A percentile compares a stretch with the other conserved stretches of the same genome.
These are phyloP conservation scores for Globisporangium solare DNA, from an alignment of 352 stramenopile genomes.

Conservation along the genomic window DNA sequence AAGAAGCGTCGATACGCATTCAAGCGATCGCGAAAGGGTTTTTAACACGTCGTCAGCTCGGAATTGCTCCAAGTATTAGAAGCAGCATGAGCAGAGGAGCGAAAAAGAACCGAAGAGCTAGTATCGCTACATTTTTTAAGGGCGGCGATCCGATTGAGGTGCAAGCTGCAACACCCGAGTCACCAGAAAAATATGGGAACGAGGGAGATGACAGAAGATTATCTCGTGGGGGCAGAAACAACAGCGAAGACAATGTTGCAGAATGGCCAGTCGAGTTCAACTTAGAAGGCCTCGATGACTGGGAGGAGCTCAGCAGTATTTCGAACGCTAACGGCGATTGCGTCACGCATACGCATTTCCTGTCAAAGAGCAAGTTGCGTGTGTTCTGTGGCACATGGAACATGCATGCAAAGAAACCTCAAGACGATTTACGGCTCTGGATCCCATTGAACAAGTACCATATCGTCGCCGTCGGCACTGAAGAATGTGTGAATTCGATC, in stretches of 20 bases:
- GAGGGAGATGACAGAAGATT: background rate
- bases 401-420: slow-evolving; percentile 71
- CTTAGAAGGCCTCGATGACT: slow-evolving; percentile 39
- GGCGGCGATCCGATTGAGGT: background rate
- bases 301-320: slow-evolving; percentile 43
- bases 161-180: background rate
- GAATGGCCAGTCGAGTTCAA: slow-evolving; percentile 57
- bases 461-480: slow-evolving; percentile 83
- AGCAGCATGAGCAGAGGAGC: background rate
- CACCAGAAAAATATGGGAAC: background rate
- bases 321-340: slow-evolving; percentile 17
- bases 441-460: slow-evolving; percentile 83
- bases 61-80: background rate
- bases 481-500: slow-evolving; percentile 94
- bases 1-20: slow-evolving; percentile 11
- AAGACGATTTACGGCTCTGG: slow-evolving; percentile 55
- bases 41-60: slow-evolving; percentile 4
- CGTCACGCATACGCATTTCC: slow-evolving; percentile 33
- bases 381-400: slow-evolving; percentile 87
- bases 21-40: slow-evolving; percentile 10
- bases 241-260: slow-evolving; percentile 18
- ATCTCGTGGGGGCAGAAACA: background rate
- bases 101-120: slow-evolving; percentile 5
- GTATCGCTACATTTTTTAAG: slow-evolving; percentile 6
- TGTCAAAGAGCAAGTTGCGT: slow-evolving; percentile 38